A percentile compares a stretch with the other conserved stretches of the same genome.
phyloP scores from a whole-genome alignment of 2,329 filamentous ascomycete genomes.

The Cladosporium austrohemisphaericum region DNA sequence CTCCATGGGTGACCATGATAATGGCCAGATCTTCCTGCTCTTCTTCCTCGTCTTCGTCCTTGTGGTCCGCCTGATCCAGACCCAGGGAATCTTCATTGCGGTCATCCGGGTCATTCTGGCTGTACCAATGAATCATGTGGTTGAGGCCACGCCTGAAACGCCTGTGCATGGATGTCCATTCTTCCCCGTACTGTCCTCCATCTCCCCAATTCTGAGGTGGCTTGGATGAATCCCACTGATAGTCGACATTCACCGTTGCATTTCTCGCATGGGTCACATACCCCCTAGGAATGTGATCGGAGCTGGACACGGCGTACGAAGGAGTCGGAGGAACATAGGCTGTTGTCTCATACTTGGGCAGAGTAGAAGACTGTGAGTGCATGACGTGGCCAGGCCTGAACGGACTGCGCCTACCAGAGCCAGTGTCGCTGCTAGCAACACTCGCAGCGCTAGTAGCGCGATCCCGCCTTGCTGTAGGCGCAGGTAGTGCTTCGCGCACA shows the following conservation, averaged over 20 bases:
- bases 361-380: conserved; percentile 26
- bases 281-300: conserved; percentile 77
- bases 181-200: conserved; percentile 83
- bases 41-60: conserved; percentile 50
- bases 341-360: conserved; percentile 30
- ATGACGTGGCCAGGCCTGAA: conserved; percentile 24
- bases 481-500: conserved; percentile 26
- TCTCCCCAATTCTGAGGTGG: conserved; percentile 76
- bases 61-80: conserved; percentile 31
- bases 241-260: conserved; percentile 81
- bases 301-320: conserved; percentile 75
- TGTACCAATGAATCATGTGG: conserved; percentile 80
- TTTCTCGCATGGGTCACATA: conserved; percentile 90
- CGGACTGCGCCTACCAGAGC: conserved; percentile 26
- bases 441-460: conserved; percentile 43
- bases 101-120: conserved; percentile 38
- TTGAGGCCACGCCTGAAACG: conserved; percentile 78
- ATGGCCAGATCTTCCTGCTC: conserved; percentile 72
- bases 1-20: conserved; percentile 87
- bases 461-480: conserved; percentile 41
- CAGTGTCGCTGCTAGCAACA: conserved; percentile 22
- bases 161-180: conserved; percentile 94
- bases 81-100: conserved; percentile 33
- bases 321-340: conserved; percentile 73
- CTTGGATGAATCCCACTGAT: conserved; percentile 91